Percentiles rank a stretch among this genome's conserved stretches.
Conservation (phyloP, 1,139 yeast species). For the Diutina catenulata region DNA sequence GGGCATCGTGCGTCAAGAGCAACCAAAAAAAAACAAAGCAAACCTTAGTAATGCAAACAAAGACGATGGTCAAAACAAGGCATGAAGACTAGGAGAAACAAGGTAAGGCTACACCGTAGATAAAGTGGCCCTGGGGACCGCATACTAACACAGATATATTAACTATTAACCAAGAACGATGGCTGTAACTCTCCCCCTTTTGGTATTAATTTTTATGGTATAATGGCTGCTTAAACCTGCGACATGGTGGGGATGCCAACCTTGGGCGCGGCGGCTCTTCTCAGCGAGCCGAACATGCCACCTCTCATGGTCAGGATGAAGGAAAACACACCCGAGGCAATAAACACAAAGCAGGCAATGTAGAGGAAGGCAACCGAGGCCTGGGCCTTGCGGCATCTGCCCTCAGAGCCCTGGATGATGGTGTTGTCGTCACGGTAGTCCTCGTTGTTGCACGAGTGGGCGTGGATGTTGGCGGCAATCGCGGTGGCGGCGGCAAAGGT, state of each 20-base stretch:
- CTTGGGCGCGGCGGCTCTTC: constrained; percentile 36
- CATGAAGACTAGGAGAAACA: too few species aligned
- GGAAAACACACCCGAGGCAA: constrained; percentile 59
- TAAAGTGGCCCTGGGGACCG: too few species aligned
- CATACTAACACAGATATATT: too few species aligned
- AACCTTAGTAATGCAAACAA: too few species aligned
- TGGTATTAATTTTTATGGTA: too few species aligned
- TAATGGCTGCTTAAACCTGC: constrained; percentile 73
- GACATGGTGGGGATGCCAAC: constrained; percentile 86
- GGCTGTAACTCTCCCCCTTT: too few species aligned
- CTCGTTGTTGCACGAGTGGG: constrained; percentile 72
- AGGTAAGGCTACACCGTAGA: too few species aligned
- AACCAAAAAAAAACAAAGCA: too few species aligned
- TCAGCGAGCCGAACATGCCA: constrained; percentile 56
- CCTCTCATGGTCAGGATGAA: constrained; percentile 45
- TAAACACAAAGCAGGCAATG: constrained; percentile 69
- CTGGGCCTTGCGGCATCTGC: constrained; percentile 94
- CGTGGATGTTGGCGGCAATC: constrained; percentile 78
- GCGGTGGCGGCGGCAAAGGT: constrained; percentile 93
- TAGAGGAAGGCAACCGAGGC: constrained; percentile 84
- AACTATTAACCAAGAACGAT: too few species aligned
- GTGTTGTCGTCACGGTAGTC: constrained; percentile 51
- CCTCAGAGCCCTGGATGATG: constrained; percentile 62
- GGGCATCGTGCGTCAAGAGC: too few species aligned
- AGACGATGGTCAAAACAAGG: too few species aligned